Base-by-base conservation (phyloP, 306 rosid species). In the Astragalus glycyphyllos region DNA sequence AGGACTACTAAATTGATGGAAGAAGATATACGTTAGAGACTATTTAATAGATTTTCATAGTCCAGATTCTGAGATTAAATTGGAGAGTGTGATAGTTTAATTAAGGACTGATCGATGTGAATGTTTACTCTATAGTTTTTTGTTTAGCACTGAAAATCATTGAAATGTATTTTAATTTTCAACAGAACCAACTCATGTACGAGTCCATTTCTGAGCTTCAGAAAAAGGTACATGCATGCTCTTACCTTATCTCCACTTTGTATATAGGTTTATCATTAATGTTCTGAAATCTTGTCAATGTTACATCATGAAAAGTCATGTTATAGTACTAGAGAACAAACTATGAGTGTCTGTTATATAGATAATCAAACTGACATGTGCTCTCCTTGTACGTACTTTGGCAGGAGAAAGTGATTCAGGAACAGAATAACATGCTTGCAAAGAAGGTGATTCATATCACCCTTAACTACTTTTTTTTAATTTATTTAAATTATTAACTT, bases 161-260 rank as follows among this genome's bases (percentile, higher is more conserved):
- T 17, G 8, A 26, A 8, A 4, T 48, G 4, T 49, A 23, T 35
- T 46, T 48, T 2, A 5, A 49, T 56, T 3, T 8, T 40, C 1
- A 78, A 79, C 88, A 93, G 98, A 90, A 84, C 78, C 92, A 93
- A 67, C 90, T 93, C 51, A 88, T 93, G 87, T 68, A 81, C 26
- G 93, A 93, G 73, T 86, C 98, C 0, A 85, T 90, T 74, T 83
- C 96, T 4, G 90, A 80, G 68, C 93, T 88, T 32, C 96, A 93
- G 81, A 88, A 69, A 65, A 88, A 88, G 98, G 98, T 81, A 69
- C 26, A 56, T 15, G 23, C 40, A 5, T 26, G 31, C 31, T 26
- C 4, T 3, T 35, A 35, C 8, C 40, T 35, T 5, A 35, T 35
- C 7, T 37, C 5, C 29, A 37, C 50, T 61, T 60, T 60, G 47